Base-by-base conservation (phyloP, 306 rosid genomes). In the Castanospermum australe region DNA sequence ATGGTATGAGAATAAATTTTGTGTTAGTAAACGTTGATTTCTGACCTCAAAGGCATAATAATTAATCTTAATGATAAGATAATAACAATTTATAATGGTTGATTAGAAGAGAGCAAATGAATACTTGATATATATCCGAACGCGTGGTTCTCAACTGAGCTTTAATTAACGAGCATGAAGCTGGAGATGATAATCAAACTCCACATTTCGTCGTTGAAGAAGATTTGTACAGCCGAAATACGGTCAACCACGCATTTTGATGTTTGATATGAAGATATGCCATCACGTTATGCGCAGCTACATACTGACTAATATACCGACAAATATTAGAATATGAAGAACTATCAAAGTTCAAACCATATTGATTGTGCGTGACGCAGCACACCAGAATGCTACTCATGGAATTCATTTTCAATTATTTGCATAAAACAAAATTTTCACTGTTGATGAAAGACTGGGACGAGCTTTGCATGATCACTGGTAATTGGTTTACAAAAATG, bases 201-300 rank as follows among this genome's bases (percentile, higher is more conserved):
- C n/a, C 4, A 17, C 32, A 4, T 36, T 63, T 25, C 21, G 48
- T 25, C 79, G 42, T 15, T 32, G 14, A 12, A 4, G 39, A 67
- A n/a, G 68, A 51, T 35, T 52, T 71, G 22, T 52, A 10, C 48
- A 63, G 56, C 59, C 76, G 56, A 39, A 28, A 78, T 66, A 17
- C 8, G 57, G 42, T 76, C 73, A 65, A 47, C 47, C 20, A 75
- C 71, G 62, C 38, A 44, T 75, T 61, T 44, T 28, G 14, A 73
- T 59, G n/a, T n/a, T n/a, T n/a, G n/a, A n/a, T n/a, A n/a, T n/a
- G 25, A 41, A 39, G 13, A 7, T 18, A 7, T 4, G 47, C 64
- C 45, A 55, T 24, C 14, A 67, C 21, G 32, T 76, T 45, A n/a
- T n/a, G n/a, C n/a, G n/a, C n/a, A n/a, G n/a, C n/a, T n/a, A 4